Base-by-base conservation (phyloP, 1,284 basidiomycete species). In the Microbotryomycetes sp. region DNA sequence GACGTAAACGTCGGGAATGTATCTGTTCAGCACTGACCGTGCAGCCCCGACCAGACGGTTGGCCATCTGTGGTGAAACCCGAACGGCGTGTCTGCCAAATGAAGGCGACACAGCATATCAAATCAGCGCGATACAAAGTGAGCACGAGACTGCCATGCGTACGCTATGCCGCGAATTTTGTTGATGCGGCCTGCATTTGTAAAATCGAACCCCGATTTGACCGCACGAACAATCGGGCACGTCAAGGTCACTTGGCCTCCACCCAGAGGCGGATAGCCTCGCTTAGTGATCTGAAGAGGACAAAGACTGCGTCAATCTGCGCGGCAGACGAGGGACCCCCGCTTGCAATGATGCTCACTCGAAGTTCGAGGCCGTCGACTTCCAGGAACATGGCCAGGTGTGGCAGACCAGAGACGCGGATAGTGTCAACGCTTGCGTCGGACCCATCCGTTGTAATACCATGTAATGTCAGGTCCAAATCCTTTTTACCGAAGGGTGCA, bases 1-100 rank as follows among this genome's bases (percentile, higher is more conserved):
- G 28, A 99, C 83, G 76, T 98, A 97, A 29, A 97, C 90, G 74
- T 99, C 96, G 27, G 94, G 94, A 64, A 98, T 96, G 76, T 90
- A 97, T 4, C 93, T 85, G 73, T 97, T 97, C 41, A 99, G 81
- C 26, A 98, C 81, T 3, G 88, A 89, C 47, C 96, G 84, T 11
- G 91, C 85, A 2, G 91, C 82, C 72, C 97, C 94, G 59, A 98
- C 96, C 85, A 98, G 91, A 51, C 96, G 84, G 75, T 97, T 97
- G 2, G 93, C 92, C 74, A 98, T 91, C 73, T 98, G 93, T 21
- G 96, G 94, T 64, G 86, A 93, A 18, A 98, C 93, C 50, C 96
- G 87, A 27, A 94, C 92, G 3, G 89, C 88, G 76, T 94, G 91
- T 18, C 90, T 93, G 67, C 26, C 28, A 15, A 9, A 51, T 35